phyloP scores from a whole-genome alignment of 2,329 filamentous ascomycete genomes.

The Paradendryphiella salina region DNA sequence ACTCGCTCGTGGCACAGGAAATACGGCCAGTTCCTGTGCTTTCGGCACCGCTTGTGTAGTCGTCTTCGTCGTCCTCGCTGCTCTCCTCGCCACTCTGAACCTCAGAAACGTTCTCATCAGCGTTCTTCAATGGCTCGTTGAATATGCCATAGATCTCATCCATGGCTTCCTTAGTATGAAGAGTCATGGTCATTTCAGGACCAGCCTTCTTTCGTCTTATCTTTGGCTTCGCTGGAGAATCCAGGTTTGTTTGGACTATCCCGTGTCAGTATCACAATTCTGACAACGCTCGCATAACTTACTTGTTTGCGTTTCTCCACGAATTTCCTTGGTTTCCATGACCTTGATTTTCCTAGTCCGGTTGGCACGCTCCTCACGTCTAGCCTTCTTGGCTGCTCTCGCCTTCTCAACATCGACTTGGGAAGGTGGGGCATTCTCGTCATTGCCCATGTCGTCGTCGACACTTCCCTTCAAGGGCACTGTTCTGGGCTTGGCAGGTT shows the following conservation, averaged over 20 bases:
- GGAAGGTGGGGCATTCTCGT: conserved; percentile 53
- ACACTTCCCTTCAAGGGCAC: conserved; percentile 43
- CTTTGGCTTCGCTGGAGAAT: conserved; percentile 79
- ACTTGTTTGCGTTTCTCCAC: conserved; percentile 89
- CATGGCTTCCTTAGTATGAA: conserved; percentile 91
- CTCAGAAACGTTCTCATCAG: conserved; percentile 52
- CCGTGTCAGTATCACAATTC: conserved; percentile 19
- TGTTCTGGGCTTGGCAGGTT: conserved; percentile 26
- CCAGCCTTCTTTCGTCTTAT: conserved; percentile 73
- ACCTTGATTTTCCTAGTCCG: conserved; percentile 67
- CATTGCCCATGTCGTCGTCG: conserved; percentile 45
- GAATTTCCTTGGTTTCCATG: conserved; percentile 68
- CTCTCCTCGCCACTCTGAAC: conserved; percentile 68
- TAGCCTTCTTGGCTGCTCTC: conserved; percentile 52
- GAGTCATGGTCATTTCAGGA: conserved; percentile 91
- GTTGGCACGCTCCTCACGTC: conserved; percentile 55
- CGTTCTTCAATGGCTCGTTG: conserved; percentile 73
- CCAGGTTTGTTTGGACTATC: conserved; percentile 86
- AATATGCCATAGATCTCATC: conserved; percentile 98
- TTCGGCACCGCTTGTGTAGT: conserved; percentile 83
- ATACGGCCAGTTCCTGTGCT: conserved; percentile 78
- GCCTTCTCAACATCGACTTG: conserved; percentile 62
- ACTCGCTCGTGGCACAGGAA: conserved; percentile 65
- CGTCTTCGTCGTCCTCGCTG: conserved; percentile 64
- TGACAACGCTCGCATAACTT: conserved; percentile 45